These are phyloP conservation scores for Helianthus tuberosus DNA, from an alignment of 129 eudicot genomes.

Conservation along the genomic window DNA sequence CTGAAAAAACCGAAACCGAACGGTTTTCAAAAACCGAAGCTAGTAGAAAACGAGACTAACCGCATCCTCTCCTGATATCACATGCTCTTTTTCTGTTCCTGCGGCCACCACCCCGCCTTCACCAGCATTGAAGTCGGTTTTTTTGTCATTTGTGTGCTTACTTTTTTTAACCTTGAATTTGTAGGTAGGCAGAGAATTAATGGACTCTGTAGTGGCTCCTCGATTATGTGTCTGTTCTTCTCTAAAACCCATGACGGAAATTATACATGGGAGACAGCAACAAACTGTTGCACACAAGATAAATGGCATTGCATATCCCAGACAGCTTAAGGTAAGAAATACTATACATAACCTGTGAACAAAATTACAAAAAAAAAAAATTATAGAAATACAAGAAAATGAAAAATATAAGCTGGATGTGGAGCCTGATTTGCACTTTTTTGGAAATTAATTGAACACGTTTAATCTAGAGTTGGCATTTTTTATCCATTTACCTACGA, in stretches of 20 bases:
- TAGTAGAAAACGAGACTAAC: conserved; percentile 42
- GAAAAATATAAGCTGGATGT: neutral
- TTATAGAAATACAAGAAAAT: conserved; percentile 1
- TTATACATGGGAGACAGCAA: conserved; percentile 19
- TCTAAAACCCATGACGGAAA: conserved; percentile 20
- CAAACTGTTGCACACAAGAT: conserved; percentile 19
- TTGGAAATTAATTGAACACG: neutral
- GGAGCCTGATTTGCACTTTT: conserved; percentile 4
- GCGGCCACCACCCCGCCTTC: conserved; percentile 85
- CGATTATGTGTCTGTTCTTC: conserved; percentile 45
- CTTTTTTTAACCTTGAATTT: conserved; percentile 58
- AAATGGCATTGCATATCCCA: conserved; percentile 25
- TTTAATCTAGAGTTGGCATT: neutral
- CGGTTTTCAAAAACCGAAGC: too few species aligned
- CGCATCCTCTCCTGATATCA: conserved; percentile 87
- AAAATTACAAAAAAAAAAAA: neutral
- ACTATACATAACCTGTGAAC: conserved; percentile 16
- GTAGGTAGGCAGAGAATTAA: conserved; percentile 69
- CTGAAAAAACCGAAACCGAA: too few species aligned
- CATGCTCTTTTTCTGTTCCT: conserved; percentile 80
- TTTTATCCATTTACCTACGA: neutral
- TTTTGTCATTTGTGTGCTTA: conserved; percentile 43
- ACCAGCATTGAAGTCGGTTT: conserved; percentile 36
- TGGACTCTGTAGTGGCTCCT: conserved; percentile 83
- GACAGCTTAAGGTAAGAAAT: conserved; percentile 21